A percentile compares a stretch with the other conserved stretches of the same genome.
phyloP scores from a whole-genome alignment of 164 flowering plant genomes.

The Cinnamomum micranthum region DNA sequence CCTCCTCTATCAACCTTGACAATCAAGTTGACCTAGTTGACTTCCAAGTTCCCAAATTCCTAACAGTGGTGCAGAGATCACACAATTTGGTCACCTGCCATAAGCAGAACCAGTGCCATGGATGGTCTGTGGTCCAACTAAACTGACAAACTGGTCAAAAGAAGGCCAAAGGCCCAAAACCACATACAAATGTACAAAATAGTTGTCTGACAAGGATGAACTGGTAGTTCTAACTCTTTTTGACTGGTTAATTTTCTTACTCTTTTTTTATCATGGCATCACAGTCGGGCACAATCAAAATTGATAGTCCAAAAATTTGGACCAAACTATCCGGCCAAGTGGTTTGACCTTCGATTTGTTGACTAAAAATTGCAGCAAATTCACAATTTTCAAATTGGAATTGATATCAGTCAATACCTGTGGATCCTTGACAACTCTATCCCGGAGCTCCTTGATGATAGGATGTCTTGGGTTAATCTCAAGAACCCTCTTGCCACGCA shows the following conservation, averaged over 20 bases:
- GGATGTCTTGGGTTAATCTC: slow-evolving; percentile 97
- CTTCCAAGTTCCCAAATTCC: too few relatives aligned
- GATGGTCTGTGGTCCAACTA: too few relatives aligned
- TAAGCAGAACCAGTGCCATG: too few relatives aligned
- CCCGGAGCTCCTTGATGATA: slow-evolving; percentile 87
- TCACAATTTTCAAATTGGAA: neutral
- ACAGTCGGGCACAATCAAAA: neutral
- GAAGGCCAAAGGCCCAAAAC: too few relatives aligned
- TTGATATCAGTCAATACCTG: slow-evolving; percentile 46
- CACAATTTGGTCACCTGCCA: neutral
- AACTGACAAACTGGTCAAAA: too few relatives aligned
- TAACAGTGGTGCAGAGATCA: too few relatives aligned
- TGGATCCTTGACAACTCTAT: slow-evolving; percentile 64
- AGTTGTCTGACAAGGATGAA: too few relatives aligned
- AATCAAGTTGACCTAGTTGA: too few relatives aligned
- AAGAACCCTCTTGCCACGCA: slow-evolving; percentile 95
- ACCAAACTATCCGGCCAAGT: neutral
- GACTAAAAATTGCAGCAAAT: neutral
- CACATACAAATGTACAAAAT: too few relatives aligned
- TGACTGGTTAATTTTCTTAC: too few relatives aligned
- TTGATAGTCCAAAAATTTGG: neutral
- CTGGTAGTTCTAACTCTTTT: too few relatives aligned
- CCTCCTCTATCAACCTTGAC: too few relatives aligned
- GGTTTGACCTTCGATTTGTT: neutral
- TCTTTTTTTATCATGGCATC: neutral